Evolutionary conservation across 345 rosid species (phyloP), one percentile per base, ranked within the genome.

Genomic region (Hibiscus mutabilis): DNA sequence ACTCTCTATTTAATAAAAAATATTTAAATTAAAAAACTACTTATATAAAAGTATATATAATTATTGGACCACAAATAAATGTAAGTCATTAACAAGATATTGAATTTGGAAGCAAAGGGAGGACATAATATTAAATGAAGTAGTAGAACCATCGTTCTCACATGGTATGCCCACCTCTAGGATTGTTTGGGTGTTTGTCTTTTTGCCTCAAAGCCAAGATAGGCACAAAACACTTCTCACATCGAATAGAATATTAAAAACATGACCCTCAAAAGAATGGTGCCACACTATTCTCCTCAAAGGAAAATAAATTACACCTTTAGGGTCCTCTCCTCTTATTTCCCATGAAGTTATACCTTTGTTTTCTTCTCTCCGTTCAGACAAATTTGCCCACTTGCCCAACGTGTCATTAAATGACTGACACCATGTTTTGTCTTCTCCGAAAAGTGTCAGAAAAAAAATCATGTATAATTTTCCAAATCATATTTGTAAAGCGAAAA

Each of bases 131-230:
- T 51, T 51, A 16, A 51, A 51, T 51, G 2, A 51, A 51, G 55
- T 51, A 51, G 70, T 10, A 55, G 65, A 65, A 24, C 71, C 66
- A 74, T 74, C 72, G 47, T 57, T 66, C 66, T 66, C 76, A 66
- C 72, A 74, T 66, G 66, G 57, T 12, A n/a, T 60, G 15, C 58
- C 29, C 65, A 19, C 66, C 66, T 25, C 71, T 59, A 35, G 66
- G 76, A 58, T 56, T 56, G 72, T 74, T 65, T 56, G 60, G 76
- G 66, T 27, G 6, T 66, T 66, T 74, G 76, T 66, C 76, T 18
- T 74, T 25, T 74, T 42, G 44, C 66, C 66, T 47, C n/a, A 15
- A 74, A 66, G 72, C 72, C 31, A 58, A 62, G 55, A 3, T 3
- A 63, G 8, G 53, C 9, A 63, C n/a, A 16, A 25, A 25, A 13